Evolutionary conservation across 768 basidiomycete species (phyloP), one percentile per base, ranked within the genome.

Genomic region (Rhizopogon vinicolor): DNA sequence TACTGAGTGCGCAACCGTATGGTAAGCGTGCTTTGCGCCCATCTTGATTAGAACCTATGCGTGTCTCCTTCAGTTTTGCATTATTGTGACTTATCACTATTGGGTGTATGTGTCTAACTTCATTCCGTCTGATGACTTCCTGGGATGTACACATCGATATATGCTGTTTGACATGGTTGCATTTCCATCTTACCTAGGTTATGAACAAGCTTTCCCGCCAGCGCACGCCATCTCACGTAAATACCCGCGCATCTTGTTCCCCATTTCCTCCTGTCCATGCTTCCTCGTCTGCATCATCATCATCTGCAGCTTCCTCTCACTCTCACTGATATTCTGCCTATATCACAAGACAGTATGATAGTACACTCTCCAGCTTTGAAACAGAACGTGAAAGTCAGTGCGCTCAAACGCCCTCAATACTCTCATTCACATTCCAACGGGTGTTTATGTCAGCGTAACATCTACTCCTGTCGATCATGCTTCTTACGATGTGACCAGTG

Each of bases 351-450:
- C 69, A 60, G 43, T 58, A 58, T 33, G 72, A 73, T 50, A 73
- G 73, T 48, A 59, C 69, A 33, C 77, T 78, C 51, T 91, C 89
- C 7, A 89, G 90, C 33, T 91, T 88, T 2, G 91, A 91, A 68
- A 92, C 90, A 0, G 91, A 92, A 68, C 83, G 87, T 43, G 89
- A 91, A 68, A 79, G 76, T 40, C 62, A 68, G 40, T 67, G 68
- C 65, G 70, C 64, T 7, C 65, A 63, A 14, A 57, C n/a, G n/a
- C n/a, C n/a, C n/a, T n/a, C n/a, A n/a, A n/a, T n/a, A n/a, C 68
- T 63, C 64, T 43, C 63, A 68, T 59, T 59, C 73, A 44, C 62
- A 62, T 63, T 58, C 67, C 29, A n/a, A n/a, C n/a, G n/a, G n/a
- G n/a, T n/a, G n/a, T n/a, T n/a, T n/a, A n/a, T n/a, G n/a, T n/a